These are phyloP conservation scores for Silene conica DNA, from an alignment of 148 eudicot genomes.

Conservation along the genomic window DNA sequence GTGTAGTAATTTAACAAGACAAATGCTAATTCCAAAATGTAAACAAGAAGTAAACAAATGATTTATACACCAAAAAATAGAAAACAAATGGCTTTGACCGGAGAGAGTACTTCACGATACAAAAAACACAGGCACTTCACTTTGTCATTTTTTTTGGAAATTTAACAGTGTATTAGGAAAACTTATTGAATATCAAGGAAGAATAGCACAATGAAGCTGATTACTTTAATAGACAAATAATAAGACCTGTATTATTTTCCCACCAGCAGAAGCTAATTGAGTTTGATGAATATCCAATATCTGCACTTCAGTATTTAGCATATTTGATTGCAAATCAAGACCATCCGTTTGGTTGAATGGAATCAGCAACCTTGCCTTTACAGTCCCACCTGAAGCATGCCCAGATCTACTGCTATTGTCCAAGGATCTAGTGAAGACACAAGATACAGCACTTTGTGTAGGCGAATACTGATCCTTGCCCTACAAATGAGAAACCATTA, in stretches of 20 bases:
- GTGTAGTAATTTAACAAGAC: not conserved
- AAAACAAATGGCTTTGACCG: not conserved
- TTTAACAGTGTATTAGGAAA: not conserved
- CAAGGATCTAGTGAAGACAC: slow-evolving; percentile 10
- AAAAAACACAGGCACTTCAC: not conserved
- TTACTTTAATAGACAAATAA: not conserved
- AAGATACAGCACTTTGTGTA: slow-evolving; percentile 15
- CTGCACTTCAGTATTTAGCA: slow-evolving; percentile 16
- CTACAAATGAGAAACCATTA: slow-evolving; percentile 12
- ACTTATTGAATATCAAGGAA: not conserved
- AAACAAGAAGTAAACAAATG: not conserved
- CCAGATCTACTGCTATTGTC: slow-evolving; percentile 13
- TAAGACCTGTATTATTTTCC: slow-evolving; percentile 18
- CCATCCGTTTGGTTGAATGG: not conserved
- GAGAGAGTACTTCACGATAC: not conserved
- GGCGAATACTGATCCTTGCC: slow-evolving; percentile 17
- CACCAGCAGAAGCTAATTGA: slow-evolving; percentile 1
- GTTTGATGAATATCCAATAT: slow-evolving; percentile 1
- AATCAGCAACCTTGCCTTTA: slow-evolving; percentile 14
- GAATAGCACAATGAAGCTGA: not conserved
- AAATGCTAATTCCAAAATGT: not conserved
- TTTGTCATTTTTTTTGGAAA: not conserved
- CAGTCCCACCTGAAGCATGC: slow-evolving; percentile 6
- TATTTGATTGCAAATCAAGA: slow-evolving; percentile 12
- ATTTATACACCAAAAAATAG: not conserved